Base-by-base conservation (phyloP, 1,284 basidiomycete genomes). In the Xerocomus nothofagi region DNA sequence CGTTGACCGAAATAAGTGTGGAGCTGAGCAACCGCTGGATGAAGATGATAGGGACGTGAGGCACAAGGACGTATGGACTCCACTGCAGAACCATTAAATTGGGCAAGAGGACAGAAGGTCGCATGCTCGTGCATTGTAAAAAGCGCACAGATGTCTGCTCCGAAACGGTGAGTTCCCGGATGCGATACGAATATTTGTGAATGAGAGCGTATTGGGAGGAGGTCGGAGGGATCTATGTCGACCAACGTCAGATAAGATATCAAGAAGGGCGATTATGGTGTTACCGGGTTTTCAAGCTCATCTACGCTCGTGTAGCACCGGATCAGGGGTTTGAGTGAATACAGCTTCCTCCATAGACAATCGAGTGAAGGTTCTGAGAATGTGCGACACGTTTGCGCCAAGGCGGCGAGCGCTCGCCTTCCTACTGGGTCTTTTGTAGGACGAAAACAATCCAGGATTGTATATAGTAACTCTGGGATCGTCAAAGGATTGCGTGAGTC, bases 21-120 rank as follows among this genome's bases (percentile, higher is more conserved):
- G 53, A 57, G 21, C 36, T 40, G 33, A 62, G 60, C 38, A 62
- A 27, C 12, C n/a, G 48, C 24, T 44, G 55, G 26, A 59, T 55
- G 30, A 50, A 39, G 30, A 50, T 20, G 6, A 45, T 47, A 3
- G 49, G 55, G 1, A 49, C 31, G 14, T 39, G 14, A 5, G 11
- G 6, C 12, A 3, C 21, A n/a, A 5, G 15, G 24, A 6, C 4
- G n/a, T 7, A 23, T 27, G 47, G 27, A 24, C 17, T 31, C 54
- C 50, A 62, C 11, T 1, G 11, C 29, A 59, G 57, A 18, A 23
- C 26, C 31, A 12, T 53, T 2, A 59, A 29, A 10, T 50, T 57
- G 11, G 57, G 57, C 1, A 57, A 27, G 17, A 60, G 54, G 30
- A 3, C 5, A 21, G 20, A 38, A 12, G 47, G 26, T n/a, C n/a